Percentiles rank a stretch among this genome's conserved stretches.
Conservation (phyloP, 768 basidiomycete genomes). For the Agrocybe pediades region DNA sequence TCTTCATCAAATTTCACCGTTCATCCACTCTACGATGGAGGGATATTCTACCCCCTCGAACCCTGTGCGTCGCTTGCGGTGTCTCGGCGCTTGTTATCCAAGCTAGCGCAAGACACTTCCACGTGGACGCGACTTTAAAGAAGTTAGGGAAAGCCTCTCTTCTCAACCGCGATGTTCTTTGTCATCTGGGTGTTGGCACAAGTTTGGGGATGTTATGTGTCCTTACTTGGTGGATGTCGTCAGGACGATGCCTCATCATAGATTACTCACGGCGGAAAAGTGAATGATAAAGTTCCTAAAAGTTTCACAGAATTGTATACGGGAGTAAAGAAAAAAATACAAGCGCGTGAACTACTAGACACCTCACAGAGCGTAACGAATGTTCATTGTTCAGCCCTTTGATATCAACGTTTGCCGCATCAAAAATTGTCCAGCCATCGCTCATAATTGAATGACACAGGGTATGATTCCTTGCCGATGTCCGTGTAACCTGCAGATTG, state of each 20-base stretch:
- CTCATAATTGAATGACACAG: constrained; percentile 49
- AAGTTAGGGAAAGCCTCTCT: constrained; percentile 25
- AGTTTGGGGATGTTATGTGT: constrained; percentile 26
- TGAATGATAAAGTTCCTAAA: neutral
- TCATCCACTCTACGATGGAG: constrained; percentile 22
- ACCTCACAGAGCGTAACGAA: no score
- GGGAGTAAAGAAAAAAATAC: neutral
- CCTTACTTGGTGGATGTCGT: constrained; percentile 30
- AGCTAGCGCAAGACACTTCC: constrained; percentile 23
- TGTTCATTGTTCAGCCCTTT: no score
- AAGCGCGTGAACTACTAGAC: neutral
- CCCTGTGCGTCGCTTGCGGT: constrained; percentile 18
- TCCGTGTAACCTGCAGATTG: constrained; percentile 61
- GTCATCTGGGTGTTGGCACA: constrained; percentile 36
- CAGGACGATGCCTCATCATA: constrained; percentile 10
- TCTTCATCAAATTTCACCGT: constrained; percentile 35
- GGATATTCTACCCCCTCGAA: constrained; percentile 25
- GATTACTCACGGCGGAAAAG: neutral
- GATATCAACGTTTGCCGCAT: neutral
- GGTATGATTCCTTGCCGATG: constrained; percentile 62
- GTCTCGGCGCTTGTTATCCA: constrained; percentile 29
- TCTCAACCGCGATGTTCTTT: constrained; percentile 24
- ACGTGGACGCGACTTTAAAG: constrained; percentile 20
- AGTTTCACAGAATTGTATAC: neutral
- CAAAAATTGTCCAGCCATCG: constrained; percentile 39